Conservation (phyloP, 1,284 basidiomycete genomes). For the Bjerkandera adusta region DNA sequence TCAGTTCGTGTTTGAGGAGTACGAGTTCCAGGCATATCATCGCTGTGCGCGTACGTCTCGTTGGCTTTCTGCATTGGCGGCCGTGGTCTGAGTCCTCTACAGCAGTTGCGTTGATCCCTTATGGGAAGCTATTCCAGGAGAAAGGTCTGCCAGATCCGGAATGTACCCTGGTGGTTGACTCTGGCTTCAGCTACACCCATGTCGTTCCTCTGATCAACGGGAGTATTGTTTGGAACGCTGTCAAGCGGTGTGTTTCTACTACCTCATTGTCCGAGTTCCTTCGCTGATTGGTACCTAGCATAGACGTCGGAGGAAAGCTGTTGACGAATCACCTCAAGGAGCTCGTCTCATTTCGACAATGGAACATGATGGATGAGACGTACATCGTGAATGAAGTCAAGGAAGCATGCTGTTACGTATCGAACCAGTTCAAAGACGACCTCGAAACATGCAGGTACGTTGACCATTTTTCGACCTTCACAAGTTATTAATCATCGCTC, state of each 20-base stretch:
- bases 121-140: constrained; percentile 61
- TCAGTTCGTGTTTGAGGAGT: constrained; percentile 94
- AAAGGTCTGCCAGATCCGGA: constrained; percentile 57
- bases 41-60: constrained; percentile 72
- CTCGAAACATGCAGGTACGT: constrained; percentile 78
- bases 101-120: constrained; percentile 80
- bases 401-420: constrained; percentile 85
- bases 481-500: constrained; percentile 18
- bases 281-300: constrained; percentile 41
- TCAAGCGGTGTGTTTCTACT: constrained; percentile 60
- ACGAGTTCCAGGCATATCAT: constrained; percentile 85
- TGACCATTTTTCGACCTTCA: constrained; percentile 6
- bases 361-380: constrained; percentile 98
- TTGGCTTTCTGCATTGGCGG: not conserved
- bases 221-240: constrained; percentile 73
- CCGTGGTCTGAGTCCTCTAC: constrained; percentile 12
- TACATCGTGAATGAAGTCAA: constrained; percentile 91
- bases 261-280: not conserved
- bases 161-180: constrained; percentile 82
- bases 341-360: constrained; percentile 90
- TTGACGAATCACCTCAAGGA: constrained; percentile 95
- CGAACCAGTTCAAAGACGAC: constrained; percentile 70
- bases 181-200: constrained; percentile 92
- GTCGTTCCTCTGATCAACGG: constrained; percentile 82
- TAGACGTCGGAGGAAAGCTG: constrained; percentile 93